These are phyloP conservation scores for Macrolepiota albuminosa DNA, from an alignment of 768 basidiomycete species.

Conservation along the genomic window DNA sequence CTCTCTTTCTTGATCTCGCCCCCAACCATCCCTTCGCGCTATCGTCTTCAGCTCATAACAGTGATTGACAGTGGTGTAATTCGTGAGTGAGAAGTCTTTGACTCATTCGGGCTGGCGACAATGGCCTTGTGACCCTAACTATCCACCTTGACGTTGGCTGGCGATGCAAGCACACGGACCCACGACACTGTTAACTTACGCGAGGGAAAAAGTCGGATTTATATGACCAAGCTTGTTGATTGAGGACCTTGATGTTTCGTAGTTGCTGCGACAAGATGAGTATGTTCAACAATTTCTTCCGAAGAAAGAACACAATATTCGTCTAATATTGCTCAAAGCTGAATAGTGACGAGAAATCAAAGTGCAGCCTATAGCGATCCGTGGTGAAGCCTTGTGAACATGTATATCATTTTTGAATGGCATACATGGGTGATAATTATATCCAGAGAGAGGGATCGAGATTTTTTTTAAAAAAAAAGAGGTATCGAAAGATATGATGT, in stretches of 20 bases:
- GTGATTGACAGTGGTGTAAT: neutral
- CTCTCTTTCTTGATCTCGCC: neutral
- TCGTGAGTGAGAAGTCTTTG: neutral
- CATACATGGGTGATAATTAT: too few relatives aligned
- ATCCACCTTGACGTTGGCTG: too few relatives aligned
- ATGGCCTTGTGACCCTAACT: neutral
- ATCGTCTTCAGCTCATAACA: neutral
- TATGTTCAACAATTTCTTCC: neutral
- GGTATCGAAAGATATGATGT: neutral
- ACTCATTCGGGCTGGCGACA: neutral
- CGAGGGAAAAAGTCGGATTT: neutral
- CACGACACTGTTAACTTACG: slow-evolving; percentile 1
- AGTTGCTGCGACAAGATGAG: neutral
- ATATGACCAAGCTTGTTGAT: neutral
- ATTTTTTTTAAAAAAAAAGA: neutral
- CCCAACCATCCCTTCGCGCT: neutral
- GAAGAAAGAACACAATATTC: neutral
- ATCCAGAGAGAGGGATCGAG: neutral
- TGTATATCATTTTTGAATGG: neutral
- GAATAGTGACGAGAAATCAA: neutral
- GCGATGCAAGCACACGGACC: slow-evolving; percentile 2
- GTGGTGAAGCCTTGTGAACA: too few relatives aligned
- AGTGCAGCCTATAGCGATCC: neutral
- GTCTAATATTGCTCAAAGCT: neutral
- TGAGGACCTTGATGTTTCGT: neutral